Conservation (phyloP, 148 eudicot species). For the Rhododendron molle region DNA sequence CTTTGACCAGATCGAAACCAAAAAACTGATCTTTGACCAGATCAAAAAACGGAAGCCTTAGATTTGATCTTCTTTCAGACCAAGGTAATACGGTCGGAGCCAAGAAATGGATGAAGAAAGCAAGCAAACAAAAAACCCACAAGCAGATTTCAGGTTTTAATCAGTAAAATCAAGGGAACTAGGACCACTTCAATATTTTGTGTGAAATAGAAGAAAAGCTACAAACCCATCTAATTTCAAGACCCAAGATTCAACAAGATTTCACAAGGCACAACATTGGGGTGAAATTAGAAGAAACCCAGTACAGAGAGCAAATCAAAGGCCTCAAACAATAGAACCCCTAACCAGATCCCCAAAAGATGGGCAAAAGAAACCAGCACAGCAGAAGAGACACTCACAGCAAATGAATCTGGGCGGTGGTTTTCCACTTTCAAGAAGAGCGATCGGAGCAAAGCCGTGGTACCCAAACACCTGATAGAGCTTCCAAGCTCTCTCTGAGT, state of each 20-base stretch:
- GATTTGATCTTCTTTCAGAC: constrained; percentile 13
- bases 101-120: constrained; percentile 5
- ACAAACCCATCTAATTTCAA: constrained; percentile 3
- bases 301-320: neutral
- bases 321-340: constrained; percentile 6
- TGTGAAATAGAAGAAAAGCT: neutral
- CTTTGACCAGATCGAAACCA: neutral
- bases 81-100: neutral
- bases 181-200: constrained; percentile 3
- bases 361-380: neutral
- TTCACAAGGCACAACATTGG: neutral
- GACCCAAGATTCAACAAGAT: constrained; percentile 1
- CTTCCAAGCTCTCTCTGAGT: constrained; percentile 11
- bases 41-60: constrained; percentile 26
- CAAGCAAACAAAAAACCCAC: neutral
- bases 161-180: constrained; percentile 4
- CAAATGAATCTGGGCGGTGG: neutral
- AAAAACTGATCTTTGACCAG: constrained; percentile 5
- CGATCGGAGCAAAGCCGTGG: neutral
- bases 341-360: constrained; percentile 23
- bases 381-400: constrained; percentile 16
- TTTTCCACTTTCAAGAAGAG: neutral
- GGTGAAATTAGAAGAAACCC: constrained; percentile 5
- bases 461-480: neutral
- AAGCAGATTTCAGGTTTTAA: constrained; percentile 4